phyloP scores from a whole-genome alignment of 495 filamentous ascomycete genomes.

The Xeromyces bisporus region DNA sequence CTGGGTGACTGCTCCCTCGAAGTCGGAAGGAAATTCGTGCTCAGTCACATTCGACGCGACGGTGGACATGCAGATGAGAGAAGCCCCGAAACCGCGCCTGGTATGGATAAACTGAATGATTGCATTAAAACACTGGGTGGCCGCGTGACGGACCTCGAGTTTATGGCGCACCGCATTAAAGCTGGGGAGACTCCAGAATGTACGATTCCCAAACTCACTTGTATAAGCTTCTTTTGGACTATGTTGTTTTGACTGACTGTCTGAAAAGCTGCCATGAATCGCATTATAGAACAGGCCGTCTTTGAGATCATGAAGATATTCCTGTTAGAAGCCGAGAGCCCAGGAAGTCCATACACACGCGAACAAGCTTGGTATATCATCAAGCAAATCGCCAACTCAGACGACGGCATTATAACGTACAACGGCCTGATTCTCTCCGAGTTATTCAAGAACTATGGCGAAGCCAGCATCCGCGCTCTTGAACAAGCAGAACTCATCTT shows the following conservation, averaged over 20 bases:
- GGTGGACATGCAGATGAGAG: slow-evolving; percentile 21
- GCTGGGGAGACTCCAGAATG: slow-evolving; percentile 67
- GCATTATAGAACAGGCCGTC: slow-evolving; percentile 75
- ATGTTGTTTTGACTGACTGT: slow-evolving; percentile 9
- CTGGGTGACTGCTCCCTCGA: slow-evolving; percentile 75
- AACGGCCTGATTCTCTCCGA: slow-evolving; percentile 65
- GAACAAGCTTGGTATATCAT: slow-evolving; percentile 87
- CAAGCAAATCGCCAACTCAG: slow-evolving; percentile 42
- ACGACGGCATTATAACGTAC: slow-evolving; percentile 47
- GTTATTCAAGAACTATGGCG: slow-evolving; percentile 50
- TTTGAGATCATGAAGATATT: slow-evolving; percentile 91
- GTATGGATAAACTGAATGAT: slow-evolving; percentile 52
- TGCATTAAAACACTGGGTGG: slow-evolving; percentile 74
- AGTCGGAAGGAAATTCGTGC: slow-evolving; percentile 75
- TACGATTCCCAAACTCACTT: slow-evolving; percentile 7
- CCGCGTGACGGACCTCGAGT: slow-evolving; percentile 83
- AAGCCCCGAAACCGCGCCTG: slow-evolving; percentile 18
- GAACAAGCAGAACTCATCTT: slow-evolving; percentile 80
- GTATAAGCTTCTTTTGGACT: neutral
- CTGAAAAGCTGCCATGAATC: slow-evolving; percentile 52
- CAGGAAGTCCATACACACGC: slow-evolving; percentile 44
- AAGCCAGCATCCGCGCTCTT: slow-evolving; percentile 57
- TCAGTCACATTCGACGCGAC: slow-evolving; percentile 54
- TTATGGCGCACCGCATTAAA: slow-evolving; percentile 78
- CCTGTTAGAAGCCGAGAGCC: slow-evolving; percentile 38